Evolutionary conservation across 2,329 filamentous ascomycete species (phyloP).

Genomic region (Fusarium oxysporum): DNA sequence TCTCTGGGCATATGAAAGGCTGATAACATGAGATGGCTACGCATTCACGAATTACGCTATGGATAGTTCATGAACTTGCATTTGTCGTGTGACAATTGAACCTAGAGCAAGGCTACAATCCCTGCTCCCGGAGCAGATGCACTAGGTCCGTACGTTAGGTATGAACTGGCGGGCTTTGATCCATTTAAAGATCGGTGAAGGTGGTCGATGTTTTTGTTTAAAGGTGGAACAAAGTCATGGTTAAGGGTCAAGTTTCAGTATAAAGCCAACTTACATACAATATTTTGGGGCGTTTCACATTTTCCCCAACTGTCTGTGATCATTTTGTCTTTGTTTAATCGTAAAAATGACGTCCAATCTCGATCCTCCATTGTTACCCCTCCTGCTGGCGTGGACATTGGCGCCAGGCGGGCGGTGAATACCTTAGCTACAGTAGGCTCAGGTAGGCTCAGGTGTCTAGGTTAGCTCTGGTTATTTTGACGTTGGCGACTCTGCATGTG

Average conservation of each 20-base stretch:
- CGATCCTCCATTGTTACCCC: slow-evolving; percentile 33
- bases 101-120: slow-evolving; percentile 20
- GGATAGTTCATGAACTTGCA: background rate
- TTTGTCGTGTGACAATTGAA: slow-evolving; percentile 6
- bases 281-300: background rate
- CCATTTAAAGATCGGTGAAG: slow-evolving; percentile 6
- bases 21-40: background rate
- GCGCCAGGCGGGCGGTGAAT: slow-evolving; percentile 43
- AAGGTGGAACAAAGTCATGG: slow-evolving; percentile 12
- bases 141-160: background rate
- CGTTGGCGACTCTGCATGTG: slow-evolving; percentile 29
- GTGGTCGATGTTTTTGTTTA: background rate
- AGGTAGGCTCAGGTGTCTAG: slow-evolving; percentile 25
- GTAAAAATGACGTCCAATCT: slow-evolving; percentile 17
- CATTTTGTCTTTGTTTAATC: background rate
- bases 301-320: background rate
- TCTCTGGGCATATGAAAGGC: background rate
- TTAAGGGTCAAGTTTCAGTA: background rate
- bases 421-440: background rate
- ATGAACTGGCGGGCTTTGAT: slow-evolving; percentile 2
- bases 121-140: slow-evolving; percentile 20
- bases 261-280: background rate
- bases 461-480: slow-evolving; percentile 38
- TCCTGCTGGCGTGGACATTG: slow-evolving; percentile 31
- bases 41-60: background rate